These are phyloP conservation scores for Lentinula novae-zelandiae DNA, from an alignment of 1,284 basidiomycete species.

Conservation along the genomic window DNA sequence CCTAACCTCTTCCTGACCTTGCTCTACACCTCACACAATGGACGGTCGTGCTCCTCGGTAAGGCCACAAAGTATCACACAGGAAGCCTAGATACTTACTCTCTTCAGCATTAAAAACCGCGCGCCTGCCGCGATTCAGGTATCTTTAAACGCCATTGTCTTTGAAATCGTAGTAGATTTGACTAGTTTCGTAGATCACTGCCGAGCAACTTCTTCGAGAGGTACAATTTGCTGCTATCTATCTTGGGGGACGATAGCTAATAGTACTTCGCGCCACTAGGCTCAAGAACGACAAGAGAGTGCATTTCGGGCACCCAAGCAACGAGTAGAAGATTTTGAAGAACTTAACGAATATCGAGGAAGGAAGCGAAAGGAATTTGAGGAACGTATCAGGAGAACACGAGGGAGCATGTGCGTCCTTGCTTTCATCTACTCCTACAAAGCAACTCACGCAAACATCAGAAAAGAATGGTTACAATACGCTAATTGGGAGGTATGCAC, in stretches of 20 bases:
- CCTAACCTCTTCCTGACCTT: not conserved
- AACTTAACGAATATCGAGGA: slow-evolving; percentile 93
- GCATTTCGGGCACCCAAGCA: slow-evolving; percentile 91
- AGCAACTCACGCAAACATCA: slow-evolving; percentile 23
- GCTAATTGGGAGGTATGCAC: slow-evolving; percentile 74
- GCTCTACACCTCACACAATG: slow-evolving; percentile 1
- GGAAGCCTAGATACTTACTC: not conserved
- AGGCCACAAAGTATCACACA: not conserved
- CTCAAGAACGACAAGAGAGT: slow-evolving; percentile 95
- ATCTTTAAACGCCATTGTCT: not conserved
- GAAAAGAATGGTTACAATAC: slow-evolving; percentile 80
- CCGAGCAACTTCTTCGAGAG: slow-evolving; percentile 96
- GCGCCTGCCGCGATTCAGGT: slow-evolving; percentile 16
- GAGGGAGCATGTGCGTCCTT: slow-evolving; percentile 71
- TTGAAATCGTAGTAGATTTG: not conserved
- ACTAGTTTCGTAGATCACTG: slow-evolving; percentile 70
- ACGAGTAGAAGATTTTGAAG: slow-evolving; percentile 95
- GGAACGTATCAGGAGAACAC: slow-evolving; percentile 87
- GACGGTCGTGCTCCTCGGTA: slow-evolving; percentile 16
- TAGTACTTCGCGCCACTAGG: slow-evolving; percentile 36
- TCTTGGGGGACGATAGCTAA: slow-evolving; percentile 2
- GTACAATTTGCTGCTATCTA: slow-evolving; percentile 32
- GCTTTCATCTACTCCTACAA: not conserved
- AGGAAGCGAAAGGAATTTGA: slow-evolving; percentile 97
- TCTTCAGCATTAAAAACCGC: slow-evolving; percentile 14